Evolutionary conservation across 306 rosid genomes (phyloP).

Genomic region (Sicyos baderoa): DNA sequence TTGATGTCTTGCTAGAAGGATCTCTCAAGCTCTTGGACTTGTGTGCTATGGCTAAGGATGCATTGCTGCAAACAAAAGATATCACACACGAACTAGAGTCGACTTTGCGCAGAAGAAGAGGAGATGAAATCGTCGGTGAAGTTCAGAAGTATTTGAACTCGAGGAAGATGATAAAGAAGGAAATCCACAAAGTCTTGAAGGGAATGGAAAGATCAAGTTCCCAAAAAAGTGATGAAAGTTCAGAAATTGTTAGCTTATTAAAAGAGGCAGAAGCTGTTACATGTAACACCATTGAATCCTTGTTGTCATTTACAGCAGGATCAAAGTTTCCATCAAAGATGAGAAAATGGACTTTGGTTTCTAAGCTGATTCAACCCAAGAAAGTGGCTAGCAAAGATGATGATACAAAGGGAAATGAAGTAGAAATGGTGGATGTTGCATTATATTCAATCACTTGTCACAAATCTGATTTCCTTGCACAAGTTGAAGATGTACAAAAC

Average conservation of each 20-base stretch:
- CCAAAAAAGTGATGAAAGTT: constrained; percentile 11
- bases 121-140: constrained; percentile 17
- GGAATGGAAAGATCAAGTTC: constrained; percentile 14
- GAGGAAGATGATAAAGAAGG: constrained; percentile 22
- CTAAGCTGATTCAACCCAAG: constrained; percentile 23
- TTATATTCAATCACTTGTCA: constrained; percentile 12
- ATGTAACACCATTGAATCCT: not conserved
- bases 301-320: constrained; percentile 18
- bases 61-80: constrained; percentile 22
- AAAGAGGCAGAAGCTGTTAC: constrained; percentile 19
- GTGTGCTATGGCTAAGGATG: constrained; percentile 21
- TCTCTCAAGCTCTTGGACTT: constrained; percentile 26
- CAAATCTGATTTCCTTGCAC: not conserved
- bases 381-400: constrained; percentile 14
- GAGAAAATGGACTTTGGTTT: constrained; percentile 23
- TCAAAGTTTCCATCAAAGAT: constrained; percentile 7
- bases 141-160: constrained; percentile 14
- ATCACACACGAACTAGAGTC: constrained; percentile 15
- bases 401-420: constrained; percentile 4
- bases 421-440: constrained; percentile 21
- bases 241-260: constrained; percentile 3
- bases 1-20: constrained; percentile 18
- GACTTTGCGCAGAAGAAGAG: constrained; percentile 17
- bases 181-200: constrained; percentile 22
- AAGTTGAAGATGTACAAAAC: constrained; percentile 9